These are phyloP conservation scores for Colletotrichum limetticola DNA, from an alignment of 2,329 filamentous ascomycete species.

Conservation along the genomic window DNA sequence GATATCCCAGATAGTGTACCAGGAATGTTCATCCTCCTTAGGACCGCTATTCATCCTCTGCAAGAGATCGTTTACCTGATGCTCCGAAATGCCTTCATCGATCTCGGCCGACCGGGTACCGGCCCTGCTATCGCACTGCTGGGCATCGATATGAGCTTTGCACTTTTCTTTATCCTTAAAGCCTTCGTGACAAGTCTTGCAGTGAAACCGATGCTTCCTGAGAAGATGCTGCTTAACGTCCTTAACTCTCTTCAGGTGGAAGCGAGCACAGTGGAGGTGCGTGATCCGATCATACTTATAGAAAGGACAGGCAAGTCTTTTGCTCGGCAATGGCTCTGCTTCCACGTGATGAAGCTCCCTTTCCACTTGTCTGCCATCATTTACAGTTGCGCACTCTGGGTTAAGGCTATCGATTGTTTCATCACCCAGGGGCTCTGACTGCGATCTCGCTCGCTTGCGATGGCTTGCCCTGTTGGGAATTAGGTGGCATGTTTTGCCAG, in stretches of 20 bases:
- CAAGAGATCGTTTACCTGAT: no score
- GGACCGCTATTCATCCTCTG: no score
- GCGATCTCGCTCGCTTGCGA: no score
- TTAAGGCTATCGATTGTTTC: accelerated
- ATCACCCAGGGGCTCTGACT: no score
- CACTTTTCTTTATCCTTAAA: background rate
- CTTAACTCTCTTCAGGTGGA: background rate
- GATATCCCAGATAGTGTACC: no score
- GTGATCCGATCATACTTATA: background rate
- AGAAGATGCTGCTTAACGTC: background rate
- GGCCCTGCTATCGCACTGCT: no score
- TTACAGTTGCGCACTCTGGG: background rate
- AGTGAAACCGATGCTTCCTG: background rate
- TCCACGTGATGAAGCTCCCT: background rate
- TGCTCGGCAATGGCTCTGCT: background rate
- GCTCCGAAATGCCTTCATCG: no score
- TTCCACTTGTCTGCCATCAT: background rate
- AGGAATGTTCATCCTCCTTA: no score
- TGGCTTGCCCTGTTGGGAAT: no score
- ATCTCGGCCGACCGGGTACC: no score
- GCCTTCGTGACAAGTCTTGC: background rate
- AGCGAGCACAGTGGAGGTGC: background rate
- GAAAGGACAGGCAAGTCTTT: background rate
- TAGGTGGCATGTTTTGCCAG: no score
- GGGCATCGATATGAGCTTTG: no score